These are phyloP conservation scores for Trichoderma afroharzianum DNA, from an alignment of 2,329 filamentous ascomycete genomes.

Conservation along the genomic window DNA sequence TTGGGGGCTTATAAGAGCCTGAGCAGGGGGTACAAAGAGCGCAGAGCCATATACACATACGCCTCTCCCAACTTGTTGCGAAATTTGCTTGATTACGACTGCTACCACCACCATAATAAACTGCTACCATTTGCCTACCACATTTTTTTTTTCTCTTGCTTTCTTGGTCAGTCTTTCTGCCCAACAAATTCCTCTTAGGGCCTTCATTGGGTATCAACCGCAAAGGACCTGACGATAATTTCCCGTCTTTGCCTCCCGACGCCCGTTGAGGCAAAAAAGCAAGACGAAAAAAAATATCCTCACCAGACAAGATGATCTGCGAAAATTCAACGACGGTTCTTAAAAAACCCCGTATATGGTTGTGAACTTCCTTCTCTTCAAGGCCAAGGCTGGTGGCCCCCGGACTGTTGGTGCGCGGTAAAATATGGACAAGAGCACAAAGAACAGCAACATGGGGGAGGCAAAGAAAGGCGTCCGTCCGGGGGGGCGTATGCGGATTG, in stretches of 20 bases:
- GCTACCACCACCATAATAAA: not conserved
- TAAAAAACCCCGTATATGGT: not conserved
- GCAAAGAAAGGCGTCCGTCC: not conserved
- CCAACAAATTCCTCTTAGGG: not conserved
- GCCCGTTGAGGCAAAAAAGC: not conserved
- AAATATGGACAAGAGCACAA: not conserved
- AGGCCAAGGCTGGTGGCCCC: not conserved
- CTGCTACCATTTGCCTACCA: not conserved
- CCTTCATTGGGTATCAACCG: conserved; percentile 14
- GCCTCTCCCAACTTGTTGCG: not conserved
- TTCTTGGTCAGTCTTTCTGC: not conserved
- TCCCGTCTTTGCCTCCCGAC: not conserved
- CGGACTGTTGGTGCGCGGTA: not conserved
- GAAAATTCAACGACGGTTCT: not conserved
- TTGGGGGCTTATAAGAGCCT: not conserved
- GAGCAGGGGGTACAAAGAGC: not conserved
- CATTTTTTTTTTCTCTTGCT: not conserved
- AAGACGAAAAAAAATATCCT: not conserved
- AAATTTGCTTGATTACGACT: not conserved
- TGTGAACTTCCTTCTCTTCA: not conserved
- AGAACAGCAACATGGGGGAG: not conserved
- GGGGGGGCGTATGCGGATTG: conserved; percentile 9
- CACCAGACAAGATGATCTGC: not conserved
- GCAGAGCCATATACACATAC: not conserved
- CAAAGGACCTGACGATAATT: not conserved